Evolutionary conservation across 345 rosid genomes (phyloP).

Genomic region (Sonneratia alba): DNA sequence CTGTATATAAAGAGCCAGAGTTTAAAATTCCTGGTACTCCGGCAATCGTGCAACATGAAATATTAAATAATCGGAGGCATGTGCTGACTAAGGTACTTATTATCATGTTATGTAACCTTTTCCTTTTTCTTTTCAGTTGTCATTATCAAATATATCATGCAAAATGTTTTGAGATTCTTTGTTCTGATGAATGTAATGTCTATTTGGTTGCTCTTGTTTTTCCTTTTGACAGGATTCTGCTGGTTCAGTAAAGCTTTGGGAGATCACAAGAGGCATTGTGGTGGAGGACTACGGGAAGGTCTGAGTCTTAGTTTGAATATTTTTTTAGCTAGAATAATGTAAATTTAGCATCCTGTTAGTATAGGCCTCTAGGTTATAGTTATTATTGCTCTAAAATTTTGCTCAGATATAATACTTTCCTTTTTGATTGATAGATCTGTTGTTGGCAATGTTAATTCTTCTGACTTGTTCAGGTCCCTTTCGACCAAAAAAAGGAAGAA

Average conservation of each 20-base stretch:
- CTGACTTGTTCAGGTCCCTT: constrained; percentile 46
- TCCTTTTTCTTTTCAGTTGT: not conserved
- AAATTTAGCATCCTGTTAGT: not conserved
- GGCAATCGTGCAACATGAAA: constrained; percentile 89
- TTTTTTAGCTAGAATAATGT: constrained; percentile 1
- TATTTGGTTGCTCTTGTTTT: constrained; percentile 6
- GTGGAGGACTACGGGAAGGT: constrained; percentile 94
- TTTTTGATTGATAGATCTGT: not conserved
- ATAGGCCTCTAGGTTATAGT: not conserved
- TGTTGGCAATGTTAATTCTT: not conserved
- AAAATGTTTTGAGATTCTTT: not conserved
- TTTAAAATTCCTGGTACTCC: constrained; percentile 73
- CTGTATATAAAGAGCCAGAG: constrained; percentile 74
- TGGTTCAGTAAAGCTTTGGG: constrained; percentile 95
- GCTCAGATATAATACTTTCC: not conserved
- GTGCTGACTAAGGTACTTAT: constrained; percentile 77
- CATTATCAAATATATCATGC: not conserved
- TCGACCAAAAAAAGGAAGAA: constrained; percentile 89
- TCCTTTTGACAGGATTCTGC: constrained; percentile 57
- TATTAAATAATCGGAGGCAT: constrained; percentile 91
- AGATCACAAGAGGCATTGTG: constrained; percentile 76
- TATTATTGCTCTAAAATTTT: not conserved
- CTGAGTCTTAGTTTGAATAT: constrained; percentile 1
- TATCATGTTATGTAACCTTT: not conserved
- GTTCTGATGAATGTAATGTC: constrained; percentile 7